Evolutionary conservation across 371 early-diverging fungal species (phyloP).

Genomic region (Rhizomucor pusillus): DNA sequence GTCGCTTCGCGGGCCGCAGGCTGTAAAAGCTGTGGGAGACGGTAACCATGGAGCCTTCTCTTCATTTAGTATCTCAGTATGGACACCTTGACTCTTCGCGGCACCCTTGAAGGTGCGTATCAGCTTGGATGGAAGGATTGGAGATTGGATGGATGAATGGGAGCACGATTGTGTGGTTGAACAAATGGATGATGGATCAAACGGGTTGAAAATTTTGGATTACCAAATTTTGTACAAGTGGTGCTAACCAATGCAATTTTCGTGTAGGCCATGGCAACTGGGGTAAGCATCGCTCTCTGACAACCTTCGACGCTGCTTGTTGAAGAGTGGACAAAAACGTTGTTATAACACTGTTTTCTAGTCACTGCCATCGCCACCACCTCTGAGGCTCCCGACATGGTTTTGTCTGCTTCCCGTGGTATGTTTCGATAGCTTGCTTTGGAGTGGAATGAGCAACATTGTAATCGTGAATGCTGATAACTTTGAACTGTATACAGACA

Average conservation of each 20-base stretch:
- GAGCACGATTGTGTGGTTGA: constrained; percentile 12
- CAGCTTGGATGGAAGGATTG: constrained; percentile 13
- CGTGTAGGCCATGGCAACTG: constrained; percentile 32
- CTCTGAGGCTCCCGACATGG: constrained; percentile 87
- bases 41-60: neutral
- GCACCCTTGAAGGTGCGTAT: constrained; percentile 29
- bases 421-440: constrained; percentile 25
- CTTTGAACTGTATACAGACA: constrained; percentile 63
- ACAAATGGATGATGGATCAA: neutral
- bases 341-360: constrained; percentile 8
- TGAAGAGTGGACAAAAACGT: neutral
- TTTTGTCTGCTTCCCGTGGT: constrained; percentile 93
- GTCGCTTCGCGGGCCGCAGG: too few species aligned
- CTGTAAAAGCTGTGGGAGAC: too few species aligned
- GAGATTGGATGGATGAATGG: constrained; percentile 24
- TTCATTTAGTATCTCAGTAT: constrained; percentile 5
- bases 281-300: constrained; percentile 19
- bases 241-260: constrained; percentile 6
- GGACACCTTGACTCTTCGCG: constrained; percentile 53
- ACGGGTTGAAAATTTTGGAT: neutral
- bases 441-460: neutral
- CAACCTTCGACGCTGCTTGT: constrained; percentile 2
- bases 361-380: constrained; percentile 95
- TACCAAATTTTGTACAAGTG: neutral
- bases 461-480: neutral